Evolutionary conservation across 2,329 filamentous ascomycete genomes (phyloP), one percentile per base, ranked within the genome.

Genomic region (Seiridium cupressi): DNA sequence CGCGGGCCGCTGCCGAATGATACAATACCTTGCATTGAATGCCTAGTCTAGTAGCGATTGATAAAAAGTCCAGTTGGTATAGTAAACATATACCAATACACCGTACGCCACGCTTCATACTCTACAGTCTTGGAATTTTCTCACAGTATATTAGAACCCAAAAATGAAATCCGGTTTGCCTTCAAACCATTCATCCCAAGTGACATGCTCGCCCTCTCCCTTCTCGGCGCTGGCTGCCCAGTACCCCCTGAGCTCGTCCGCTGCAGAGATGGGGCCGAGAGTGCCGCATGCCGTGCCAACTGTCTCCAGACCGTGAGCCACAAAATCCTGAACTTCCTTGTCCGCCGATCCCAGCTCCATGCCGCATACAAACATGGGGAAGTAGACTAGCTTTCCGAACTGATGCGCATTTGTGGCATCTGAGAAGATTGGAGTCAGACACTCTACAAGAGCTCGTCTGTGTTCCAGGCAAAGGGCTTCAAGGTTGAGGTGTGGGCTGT

Each of bases 371-470:
- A 64, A 63, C 42, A 62, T 56, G 10, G 60, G 63, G 38, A 64
- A 62, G 58, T 62, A 62, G 1, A 62, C 61, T 6, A 62, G 61
- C 57, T 64, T 64, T 51, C 63, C 61, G 48, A 64, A 54, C 32
- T 55, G 55, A 10, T 58, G 57, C 32, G 61, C 57, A 26, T 47
- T 61, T 9, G 53, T 51, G 3, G 36, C 42, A 48, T 56, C 51
- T 10, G 57, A 51, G 56, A 63, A 63, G 31, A 63, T 55, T 11
- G 63, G 63, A n/a, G 38, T 54, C n/a, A 63, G 51, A 26, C 55
- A 51, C n/a, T 46, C 46, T 7, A 47, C 42, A 3, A 64, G 63
- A 4, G 34, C 44, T 31, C 59, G 55, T 4, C 59, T 51, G 18
- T 57, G 56, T 18, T 57, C 47, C 5, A 46, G 51, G 5, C 60